A percentile compares a stretch with the other conserved stretches of the same genome.
Conservation (phyloP, 1,284 basidiomycete species). For the Wallemia hederae region DNA sequence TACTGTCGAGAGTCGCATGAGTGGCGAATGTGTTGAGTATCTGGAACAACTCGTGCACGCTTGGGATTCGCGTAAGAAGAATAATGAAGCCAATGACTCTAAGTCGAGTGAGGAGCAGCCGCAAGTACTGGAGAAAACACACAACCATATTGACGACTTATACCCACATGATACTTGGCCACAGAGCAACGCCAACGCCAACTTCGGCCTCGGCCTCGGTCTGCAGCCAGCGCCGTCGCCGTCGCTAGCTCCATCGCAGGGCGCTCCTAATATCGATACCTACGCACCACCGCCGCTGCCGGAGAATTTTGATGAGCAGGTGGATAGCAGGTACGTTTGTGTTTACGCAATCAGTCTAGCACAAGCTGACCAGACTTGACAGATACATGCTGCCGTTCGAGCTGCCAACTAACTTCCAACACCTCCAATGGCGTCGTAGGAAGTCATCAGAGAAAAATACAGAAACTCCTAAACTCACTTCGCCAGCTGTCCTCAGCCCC, state of each 20-base stretch:
- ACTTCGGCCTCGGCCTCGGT: neutral
- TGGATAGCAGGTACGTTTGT: neutral
- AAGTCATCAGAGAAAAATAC: neutral
- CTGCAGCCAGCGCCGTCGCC: too few relatives aligned
- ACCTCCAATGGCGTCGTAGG: neutral
- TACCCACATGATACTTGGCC: too few relatives aligned
- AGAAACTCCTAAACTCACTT: neutral
- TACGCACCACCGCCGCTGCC: neutral
- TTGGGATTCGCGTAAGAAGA: neutral
- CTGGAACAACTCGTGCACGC: neutral
- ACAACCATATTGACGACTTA: neutral
- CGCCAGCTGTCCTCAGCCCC: too few relatives aligned
- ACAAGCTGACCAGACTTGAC: neutral
- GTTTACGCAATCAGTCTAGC: neutral
- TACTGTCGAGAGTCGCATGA: neutral
- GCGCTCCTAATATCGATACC: too few relatives aligned
- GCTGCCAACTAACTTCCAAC: neutral
- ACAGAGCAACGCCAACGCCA: too few relatives aligned
- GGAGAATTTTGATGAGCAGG: neutral
- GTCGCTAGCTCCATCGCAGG: too few relatives aligned
- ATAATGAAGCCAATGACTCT: neutral
- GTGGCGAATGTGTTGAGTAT: neutral
- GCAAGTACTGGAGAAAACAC: neutral
- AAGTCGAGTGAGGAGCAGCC: too few relatives aligned
- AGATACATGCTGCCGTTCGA: neutral